Evolutionary conservation across 2,329 filamentous ascomycete species (phyloP).

Genomic region (Trichoderma brevicompactum): DNA sequence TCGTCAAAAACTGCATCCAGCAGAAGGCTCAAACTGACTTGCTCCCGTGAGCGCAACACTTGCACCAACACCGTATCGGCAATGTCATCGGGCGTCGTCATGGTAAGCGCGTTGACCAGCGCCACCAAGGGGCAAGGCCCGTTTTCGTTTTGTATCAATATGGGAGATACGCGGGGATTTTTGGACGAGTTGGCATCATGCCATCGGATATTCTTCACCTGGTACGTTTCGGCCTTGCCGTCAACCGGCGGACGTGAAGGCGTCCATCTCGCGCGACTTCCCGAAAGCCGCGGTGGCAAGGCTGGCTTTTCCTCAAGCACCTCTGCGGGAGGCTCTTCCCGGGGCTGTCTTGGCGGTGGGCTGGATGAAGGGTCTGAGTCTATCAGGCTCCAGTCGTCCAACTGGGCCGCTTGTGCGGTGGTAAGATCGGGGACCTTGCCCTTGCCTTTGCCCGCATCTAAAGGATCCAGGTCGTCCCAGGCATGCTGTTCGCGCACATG

Average conservation of each 20-base stretch:
- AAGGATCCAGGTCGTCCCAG: slow-evolving; percentile 54
- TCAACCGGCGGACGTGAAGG: slow-evolving; percentile 50
- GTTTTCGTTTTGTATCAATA: slow-evolving; percentile 90
- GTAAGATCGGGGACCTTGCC: slow-evolving; percentile 32
- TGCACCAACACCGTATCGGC: slow-evolving; percentile 74
- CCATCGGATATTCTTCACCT: slow-evolving; percentile 91
- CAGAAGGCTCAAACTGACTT: slow-evolving; percentile 82
- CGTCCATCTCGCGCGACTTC: slow-evolving; percentile 41
- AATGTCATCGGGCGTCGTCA: slow-evolving; percentile 72
- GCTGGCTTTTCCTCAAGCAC: slow-evolving; percentile 39
- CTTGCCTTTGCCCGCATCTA: slow-evolving; percentile 50
- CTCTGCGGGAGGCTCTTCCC: slow-evolving; percentile 23
- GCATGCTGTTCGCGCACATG: slow-evolving; percentile 50
- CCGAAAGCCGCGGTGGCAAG: slow-evolving; percentile 45
- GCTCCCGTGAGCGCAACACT: slow-evolving; percentile 77
- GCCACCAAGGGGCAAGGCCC: slow-evolving; percentile 93
- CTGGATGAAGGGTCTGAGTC: slow-evolving; percentile 46
- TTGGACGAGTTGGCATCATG: slow-evolving; percentile 64
- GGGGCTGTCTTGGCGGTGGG: slow-evolving; percentile 24
- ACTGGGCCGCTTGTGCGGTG: slow-evolving; percentile 31
- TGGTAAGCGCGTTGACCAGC: slow-evolving; percentile 85
- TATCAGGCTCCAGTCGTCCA: slow-evolving; percentile 58
- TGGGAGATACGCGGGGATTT: slow-evolving; percentile 77
- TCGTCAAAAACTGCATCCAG: slow-evolving; percentile 93
- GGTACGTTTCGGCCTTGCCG: slow-evolving; percentile 76